Base-by-base conservation (phyloP, 1,284 basidiomycete genomes). In the Taiwanofungus camphoratus region DNA sequence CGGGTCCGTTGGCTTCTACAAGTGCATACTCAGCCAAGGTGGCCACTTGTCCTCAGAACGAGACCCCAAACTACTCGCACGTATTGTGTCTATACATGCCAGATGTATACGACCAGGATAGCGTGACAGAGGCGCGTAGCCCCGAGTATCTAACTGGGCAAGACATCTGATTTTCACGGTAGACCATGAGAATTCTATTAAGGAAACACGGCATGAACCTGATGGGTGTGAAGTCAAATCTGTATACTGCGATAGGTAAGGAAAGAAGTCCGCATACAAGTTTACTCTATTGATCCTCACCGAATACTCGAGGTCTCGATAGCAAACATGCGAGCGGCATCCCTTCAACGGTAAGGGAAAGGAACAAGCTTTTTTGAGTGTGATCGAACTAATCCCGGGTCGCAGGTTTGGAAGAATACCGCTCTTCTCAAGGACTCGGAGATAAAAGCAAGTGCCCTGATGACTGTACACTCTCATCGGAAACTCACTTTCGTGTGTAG, bases 271-370 rank as follows among this genome's bases (percentile, higher is more conserved):
- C 29, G n/a, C n/a, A 19, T 24, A 36, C 30, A 12, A 32, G 15
- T 36, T 15, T 27, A 32, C 32, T n/a, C n/a, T n/a, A n/a, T n/a
- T n/a, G n/a, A n/a, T n/a, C n/a, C n/a, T n/a, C n/a, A n/a, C n/a
- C n/a, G n/a, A n/a, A n/a, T n/a, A n/a, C n/a, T 33, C 19, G 44
- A 82, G 82, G 79, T 4, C 63, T 87, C 41, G 81, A 86, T 51
- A 85, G 82, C 60, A 87, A 87, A 54, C 84, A 87, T 54, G 58
- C 77, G 1, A 84, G 81, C 58, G 80, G 83, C 2, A 71, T 87
- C 39, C 73, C 69, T 32, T 81, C 83, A 23, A 85, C 83, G 49
- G 83, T 83, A 49, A 44, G 61, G 52, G n/a, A n/a, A n/a, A n/a
- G n/a, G n/a, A n/a, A 18, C 31, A 18, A 29, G 26, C 26, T 9